Conservation (phyloP, 2,329 filamentous ascomycete genomes). For the Phyllosticta paracitricarpa region DNA sequence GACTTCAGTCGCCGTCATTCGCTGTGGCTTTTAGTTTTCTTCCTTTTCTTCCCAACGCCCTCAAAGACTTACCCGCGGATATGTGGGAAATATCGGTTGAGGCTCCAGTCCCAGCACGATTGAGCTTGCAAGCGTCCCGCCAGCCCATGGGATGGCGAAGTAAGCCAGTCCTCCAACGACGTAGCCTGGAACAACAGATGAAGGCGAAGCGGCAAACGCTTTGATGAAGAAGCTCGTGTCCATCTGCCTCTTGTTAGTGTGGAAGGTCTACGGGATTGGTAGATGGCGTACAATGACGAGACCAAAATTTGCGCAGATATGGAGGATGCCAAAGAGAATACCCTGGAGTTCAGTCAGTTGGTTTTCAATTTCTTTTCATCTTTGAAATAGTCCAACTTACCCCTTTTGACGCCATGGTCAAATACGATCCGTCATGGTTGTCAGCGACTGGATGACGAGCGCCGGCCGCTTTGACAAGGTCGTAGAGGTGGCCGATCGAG, state of each 20-base stretch:
- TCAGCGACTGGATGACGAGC: constrained; percentile 18
- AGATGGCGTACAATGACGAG: constrained; percentile 34
- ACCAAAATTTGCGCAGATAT: constrained; percentile 41
- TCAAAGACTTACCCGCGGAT: constrained; percentile 25
- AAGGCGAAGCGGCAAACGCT: constrained; percentile 37
- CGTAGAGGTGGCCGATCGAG: constrained; percentile 40
- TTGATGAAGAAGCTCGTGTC: constrained; percentile 46
- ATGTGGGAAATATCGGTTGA: constrained; percentile 43
- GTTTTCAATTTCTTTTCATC: neutral
- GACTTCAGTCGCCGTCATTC: constrained; percentile 29
- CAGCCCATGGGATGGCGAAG: constrained; percentile 45
- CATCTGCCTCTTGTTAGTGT: constrained; percentile 25
- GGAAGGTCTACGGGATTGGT: neutral
- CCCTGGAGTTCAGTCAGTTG: constrained; percentile 21
- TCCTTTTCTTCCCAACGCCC: too few relatives aligned
- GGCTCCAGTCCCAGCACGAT: constrained; percentile 40
- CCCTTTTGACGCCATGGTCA: constrained; percentile 46
- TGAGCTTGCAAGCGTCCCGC: constrained; percentile 43
- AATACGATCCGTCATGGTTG: constrained; percentile 40
- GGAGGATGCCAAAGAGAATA: constrained; percentile 42
- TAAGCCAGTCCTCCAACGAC: constrained; percentile 43
- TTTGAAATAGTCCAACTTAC: neutral
- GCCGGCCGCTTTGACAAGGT: constrained; percentile 37
- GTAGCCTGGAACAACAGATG: constrained; percentile 43
- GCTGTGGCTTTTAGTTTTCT: constrained; percentile 6